A percentile compares a stretch with the other conserved stretches of the same genome.
Conservation (phyloP, 441 rosid genomes). For the Daphne laureola region DNA sequence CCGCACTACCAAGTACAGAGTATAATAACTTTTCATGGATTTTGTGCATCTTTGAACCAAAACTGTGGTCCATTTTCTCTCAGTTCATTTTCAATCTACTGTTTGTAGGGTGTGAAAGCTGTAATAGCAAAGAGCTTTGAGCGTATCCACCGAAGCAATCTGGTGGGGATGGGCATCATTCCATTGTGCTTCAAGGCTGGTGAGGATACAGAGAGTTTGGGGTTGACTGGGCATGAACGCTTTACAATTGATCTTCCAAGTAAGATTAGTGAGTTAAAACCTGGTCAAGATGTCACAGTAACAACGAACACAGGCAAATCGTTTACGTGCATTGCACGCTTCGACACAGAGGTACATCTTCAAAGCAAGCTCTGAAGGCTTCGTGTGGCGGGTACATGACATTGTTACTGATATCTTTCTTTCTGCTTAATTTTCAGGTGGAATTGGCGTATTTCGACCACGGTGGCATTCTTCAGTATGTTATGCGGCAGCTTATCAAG, state of each 20-base stretch:
- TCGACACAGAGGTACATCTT: conserved; percentile 42
- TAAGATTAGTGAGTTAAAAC: conserved; percentile 37
- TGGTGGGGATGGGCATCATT: conserved; percentile 51
- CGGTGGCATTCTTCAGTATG: conserved; percentile 57
- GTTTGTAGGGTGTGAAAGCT: conserved; percentile 45
- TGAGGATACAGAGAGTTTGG: conserved; percentile 39
- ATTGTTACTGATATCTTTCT: no score
- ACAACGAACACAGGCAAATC: conserved; percentile 42
- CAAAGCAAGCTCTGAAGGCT: conserved; percentile 4
- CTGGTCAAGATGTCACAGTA: conserved; percentile 42
- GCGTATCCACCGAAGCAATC: conserved; percentile 51
- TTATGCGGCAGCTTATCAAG: conserved; percentile 34
- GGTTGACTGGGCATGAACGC: conserved; percentile 43
- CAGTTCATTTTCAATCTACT: no score
- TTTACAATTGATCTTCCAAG: conserved; percentile 49
- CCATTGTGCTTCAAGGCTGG: conserved; percentile 52
- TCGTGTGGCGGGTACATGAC: background rate
- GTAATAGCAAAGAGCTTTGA: conserved; percentile 58
- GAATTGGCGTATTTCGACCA: conserved; percentile 51
- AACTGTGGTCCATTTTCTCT: no score
- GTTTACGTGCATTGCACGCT: conserved; percentile 39
- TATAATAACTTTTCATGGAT: no score
- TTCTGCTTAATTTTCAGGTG: conserved; percentile 25
- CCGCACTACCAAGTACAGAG: background rate
- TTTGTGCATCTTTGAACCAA: no score